A percentile compares a stretch with the other conserved stretches of the same genome.
Evolutionary conservation across 768 basidiomycete genomes (phyloP).

Genomic region (Kockovaella imperatae): DNA sequence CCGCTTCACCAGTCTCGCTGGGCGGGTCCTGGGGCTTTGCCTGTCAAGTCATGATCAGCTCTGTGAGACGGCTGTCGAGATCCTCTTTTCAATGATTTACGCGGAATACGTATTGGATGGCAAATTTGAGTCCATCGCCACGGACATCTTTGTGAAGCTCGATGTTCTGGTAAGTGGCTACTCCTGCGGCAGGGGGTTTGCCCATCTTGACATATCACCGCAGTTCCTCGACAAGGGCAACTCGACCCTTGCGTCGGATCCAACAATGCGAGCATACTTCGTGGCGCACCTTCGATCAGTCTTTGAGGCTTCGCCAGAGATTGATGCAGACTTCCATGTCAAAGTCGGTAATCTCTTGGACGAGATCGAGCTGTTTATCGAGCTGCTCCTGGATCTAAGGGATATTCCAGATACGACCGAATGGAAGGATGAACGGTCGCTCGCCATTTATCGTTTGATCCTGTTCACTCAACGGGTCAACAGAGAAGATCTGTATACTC

Average conservation of each 20-base stretch:
- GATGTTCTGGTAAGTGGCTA: constrained; percentile 71
- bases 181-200: too few relatives aligned
- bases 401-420: constrained; percentile 81
- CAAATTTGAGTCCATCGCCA: constrained; percentile 82
- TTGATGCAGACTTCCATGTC: constrained; percentile 69
- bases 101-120: constrained; percentile 74
- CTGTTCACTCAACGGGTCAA: constrained; percentile 89
- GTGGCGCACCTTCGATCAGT: constrained; percentile 78
- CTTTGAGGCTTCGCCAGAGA: constrained; percentile 68
- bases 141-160: constrained; percentile 81
- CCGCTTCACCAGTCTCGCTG: constrained; percentile 72
- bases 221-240: constrained; percentile 15
- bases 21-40: constrained; percentile 82
- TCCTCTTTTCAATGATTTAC: constrained; percentile 87
- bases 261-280: constrained; percentile 87
- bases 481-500: constrained; percentile 86
- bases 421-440: constrained; percentile 87
- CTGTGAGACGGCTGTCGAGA: constrained; percentile 80
- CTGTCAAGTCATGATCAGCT: constrained; percentile 90
- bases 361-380: constrained; percentile 85
- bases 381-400: constrained; percentile 75
- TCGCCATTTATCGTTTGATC: constrained; percentile 83
- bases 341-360: constrained; percentile 75
- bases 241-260: constrained; percentile 48
- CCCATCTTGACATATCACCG: background rate